phyloP scores from a whole-genome alignment of 2,329 filamentous ascomycete genomes.

The Cercospora citrullina region DNA sequence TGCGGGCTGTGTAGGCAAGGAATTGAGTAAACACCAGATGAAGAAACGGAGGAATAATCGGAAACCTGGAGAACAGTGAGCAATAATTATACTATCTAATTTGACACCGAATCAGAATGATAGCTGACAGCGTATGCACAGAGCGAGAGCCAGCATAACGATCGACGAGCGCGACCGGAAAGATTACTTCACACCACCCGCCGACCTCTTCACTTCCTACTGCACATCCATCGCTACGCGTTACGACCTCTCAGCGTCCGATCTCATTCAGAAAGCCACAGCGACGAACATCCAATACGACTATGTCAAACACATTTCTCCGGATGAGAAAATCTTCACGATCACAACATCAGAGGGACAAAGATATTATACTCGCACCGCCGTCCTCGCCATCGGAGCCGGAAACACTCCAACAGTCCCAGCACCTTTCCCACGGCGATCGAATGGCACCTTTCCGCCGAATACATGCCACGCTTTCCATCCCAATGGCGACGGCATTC shows the following conservation, averaged over 20 bases:
- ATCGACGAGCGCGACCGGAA: conserved; percentile 51
- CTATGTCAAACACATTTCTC: conserved; percentile 46
- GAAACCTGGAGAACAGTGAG: conserved; percentile 21
- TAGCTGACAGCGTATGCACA: background rate
- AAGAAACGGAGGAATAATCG: conserved; percentile 59
- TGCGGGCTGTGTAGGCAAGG: conserved; percentile 72
- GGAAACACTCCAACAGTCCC: conserved; percentile 59
- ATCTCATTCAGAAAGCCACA: conserved; percentile 60
- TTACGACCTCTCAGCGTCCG: conserved; percentile 50
- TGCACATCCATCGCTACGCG: conserved; percentile 44
- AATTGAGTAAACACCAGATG: conserved; percentile 73
- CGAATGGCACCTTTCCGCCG: conserved; percentile 30
- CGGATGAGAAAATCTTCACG: conserved; percentile 61
- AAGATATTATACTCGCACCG: conserved; percentile 58
- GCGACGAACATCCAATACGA: conserved; percentile 64
- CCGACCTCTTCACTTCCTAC: conserved; percentile 44
- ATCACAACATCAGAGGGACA: conserved; percentile 54
- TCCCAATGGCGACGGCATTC: conserved; percentile 48
- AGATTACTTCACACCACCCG: conserved; percentile 49
- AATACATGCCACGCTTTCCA: conserved; percentile 66
- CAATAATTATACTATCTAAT: too few species aligned
- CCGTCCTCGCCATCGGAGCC: conserved; percentile 70
- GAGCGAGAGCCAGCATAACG: conserved; percentile 36
- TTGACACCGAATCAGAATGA: too few species aligned
- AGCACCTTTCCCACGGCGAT: conserved; percentile 36